These are phyloP conservation scores for Lecanicillium sp. DNA, from an alignment of 2,329 filamentous ascomycete genomes.

Conservation along the genomic window DNA sequence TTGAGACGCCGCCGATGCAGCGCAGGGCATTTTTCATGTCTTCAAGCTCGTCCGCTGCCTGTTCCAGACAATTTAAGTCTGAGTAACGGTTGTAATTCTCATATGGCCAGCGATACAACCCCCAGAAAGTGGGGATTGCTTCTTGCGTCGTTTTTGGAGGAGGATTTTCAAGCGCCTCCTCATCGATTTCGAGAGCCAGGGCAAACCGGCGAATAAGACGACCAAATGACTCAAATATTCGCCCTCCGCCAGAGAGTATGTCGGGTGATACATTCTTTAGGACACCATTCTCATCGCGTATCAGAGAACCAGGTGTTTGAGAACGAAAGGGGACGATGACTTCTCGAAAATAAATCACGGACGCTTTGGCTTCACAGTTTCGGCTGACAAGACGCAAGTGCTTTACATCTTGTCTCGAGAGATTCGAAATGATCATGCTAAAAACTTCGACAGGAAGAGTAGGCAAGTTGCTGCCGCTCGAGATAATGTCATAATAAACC, in stretches of 20 bases:
- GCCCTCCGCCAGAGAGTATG: slow-evolving; percentile 44
- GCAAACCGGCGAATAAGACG: slow-evolving; percentile 57
- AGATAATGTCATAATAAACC: neutral
- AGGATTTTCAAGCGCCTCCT: slow-evolving; percentile 42
- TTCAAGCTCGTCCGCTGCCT: slow-evolving; percentile 56
- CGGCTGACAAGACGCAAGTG: slow-evolving; percentile 54
- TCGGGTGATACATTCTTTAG: slow-evolving; percentile 21
- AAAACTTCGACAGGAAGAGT: slow-evolving; percentile 55
- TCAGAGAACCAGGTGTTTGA: slow-evolving; percentile 48
- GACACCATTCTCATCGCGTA: slow-evolving; percentile 18
- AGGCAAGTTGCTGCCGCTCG: neutral
- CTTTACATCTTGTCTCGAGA: slow-evolving; percentile 54
- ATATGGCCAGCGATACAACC: slow-evolving; percentile 59
- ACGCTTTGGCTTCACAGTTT: slow-evolving; percentile 52
- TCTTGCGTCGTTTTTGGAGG: slow-evolving; percentile 52
- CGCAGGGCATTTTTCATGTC: slow-evolving; percentile 56
- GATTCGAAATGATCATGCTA: slow-evolving; percentile 46
- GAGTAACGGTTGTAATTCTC: slow-evolving; percentile 53
- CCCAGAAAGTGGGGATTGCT: slow-evolving; percentile 54
- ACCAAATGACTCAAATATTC: slow-evolving; percentile 56
- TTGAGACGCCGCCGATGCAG: slow-evolving; percentile 47
- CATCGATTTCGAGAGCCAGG: slow-evolving; percentile 62
- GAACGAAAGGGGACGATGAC: slow-evolving; percentile 61
- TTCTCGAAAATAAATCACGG: slow-evolving; percentile 52
- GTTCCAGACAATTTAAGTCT: slow-evolving; percentile 53